Evolutionary conservation across 495 filamentous ascomycete species (phyloP).

Genomic region (Astrothelium macrocarpum): DNA sequence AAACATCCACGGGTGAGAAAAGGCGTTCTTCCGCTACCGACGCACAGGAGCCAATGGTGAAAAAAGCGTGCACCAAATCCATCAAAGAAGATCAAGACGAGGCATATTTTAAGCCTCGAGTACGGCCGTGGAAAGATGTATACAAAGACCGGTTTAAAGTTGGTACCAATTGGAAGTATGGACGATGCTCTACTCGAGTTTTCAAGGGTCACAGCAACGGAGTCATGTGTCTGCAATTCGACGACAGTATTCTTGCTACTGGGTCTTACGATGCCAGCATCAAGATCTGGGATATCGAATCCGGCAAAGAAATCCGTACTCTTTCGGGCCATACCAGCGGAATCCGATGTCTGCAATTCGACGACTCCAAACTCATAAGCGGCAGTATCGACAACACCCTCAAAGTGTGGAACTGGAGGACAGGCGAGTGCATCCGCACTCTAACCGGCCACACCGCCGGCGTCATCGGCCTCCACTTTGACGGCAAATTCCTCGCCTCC

Average conservation of each 20-base stretch:
- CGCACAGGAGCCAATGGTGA: constrained; percentile 6
- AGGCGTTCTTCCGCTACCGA: constrained; percentile 3
- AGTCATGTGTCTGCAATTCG: constrained; percentile 92
- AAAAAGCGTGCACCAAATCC: constrained; percentile 19
- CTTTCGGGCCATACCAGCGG: constrained; percentile 71
- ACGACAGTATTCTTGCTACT: constrained; percentile 83
- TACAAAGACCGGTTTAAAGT: constrained; percentile 84
- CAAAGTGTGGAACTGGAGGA: constrained; percentile 94
- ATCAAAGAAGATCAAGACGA: constrained; percentile 23
- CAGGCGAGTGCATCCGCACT: constrained; percentile 76
- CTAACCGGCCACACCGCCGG: constrained; percentile 70
- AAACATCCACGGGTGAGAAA: constrained; percentile 6
- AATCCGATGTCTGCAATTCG: constrained; percentile 84
- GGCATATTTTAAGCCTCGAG: constrained; percentile 42
- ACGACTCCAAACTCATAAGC: constrained; percentile 81
- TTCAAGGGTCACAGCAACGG: constrained; percentile 90
- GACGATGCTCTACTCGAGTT: constrained; percentile 67
- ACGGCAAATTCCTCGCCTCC: constrained; percentile 69
- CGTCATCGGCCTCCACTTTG: constrained; percentile 79
- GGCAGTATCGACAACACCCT: constrained; percentile 72
- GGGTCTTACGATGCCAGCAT: constrained; percentile 92
- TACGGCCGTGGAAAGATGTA: constrained; percentile 83
- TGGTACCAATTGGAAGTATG: constrained; percentile 92
- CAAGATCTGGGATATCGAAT: constrained; percentile 92
- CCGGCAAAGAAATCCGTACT: constrained; percentile 72